phyloP scores from a whole-genome alignment of 768 basidiomycete species.

The Cytidiella melzeri region DNA sequence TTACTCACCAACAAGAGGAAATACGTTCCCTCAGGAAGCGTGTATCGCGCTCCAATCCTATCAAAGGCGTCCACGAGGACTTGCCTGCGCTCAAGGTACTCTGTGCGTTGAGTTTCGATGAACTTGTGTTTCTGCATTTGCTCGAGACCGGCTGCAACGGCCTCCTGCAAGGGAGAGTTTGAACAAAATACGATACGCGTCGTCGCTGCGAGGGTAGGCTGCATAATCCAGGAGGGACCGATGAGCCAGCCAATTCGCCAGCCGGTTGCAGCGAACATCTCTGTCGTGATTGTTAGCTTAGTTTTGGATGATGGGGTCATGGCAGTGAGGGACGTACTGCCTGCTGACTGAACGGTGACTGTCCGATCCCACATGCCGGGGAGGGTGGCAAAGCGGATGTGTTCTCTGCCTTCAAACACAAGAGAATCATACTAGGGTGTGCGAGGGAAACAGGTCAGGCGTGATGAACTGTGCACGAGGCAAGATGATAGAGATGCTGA shows the following conservation, averaged over 20 bases:
- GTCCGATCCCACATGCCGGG: slow-evolving; percentile 99
- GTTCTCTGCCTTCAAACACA: slow-evolving; percentile 81
- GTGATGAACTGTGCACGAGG: neutral
- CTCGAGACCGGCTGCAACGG: slow-evolving; percentile 85
- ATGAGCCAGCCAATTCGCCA: slow-evolving; percentile 98
- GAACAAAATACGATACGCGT: slow-evolving; percentile 95
- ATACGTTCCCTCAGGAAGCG: slow-evolving; percentile 85
- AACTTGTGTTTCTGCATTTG: slow-evolving; percentile 64
- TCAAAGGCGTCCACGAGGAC: slow-evolving; percentile 81
- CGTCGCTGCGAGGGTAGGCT: slow-evolving; percentile 81
- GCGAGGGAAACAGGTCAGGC: neutral
- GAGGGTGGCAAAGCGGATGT: slow-evolving; percentile 88
- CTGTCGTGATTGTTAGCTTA: no score
- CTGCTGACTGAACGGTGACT: slow-evolving; percentile 92
- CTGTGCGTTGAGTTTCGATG: slow-evolving; percentile 67
- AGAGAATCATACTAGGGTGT: slow-evolving; percentile 80
- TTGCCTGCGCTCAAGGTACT: slow-evolving; percentile 76
- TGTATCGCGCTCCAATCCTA: slow-evolving; percentile 75
- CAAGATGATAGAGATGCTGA: slow-evolving; percentile 32
- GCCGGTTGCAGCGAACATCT: slow-evolving; percentile 94
- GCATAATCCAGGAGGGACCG: slow-evolving; percentile 75
- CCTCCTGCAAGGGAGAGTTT: slow-evolving; percentile 94
- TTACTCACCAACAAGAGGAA: slow-evolving; percentile 74
- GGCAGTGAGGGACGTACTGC: slow-evolving; percentile 52
- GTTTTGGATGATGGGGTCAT: no score